Base-by-base conservation (phyloP, 106 monocot species). In the Platanthera guangdongensis region DNA sequence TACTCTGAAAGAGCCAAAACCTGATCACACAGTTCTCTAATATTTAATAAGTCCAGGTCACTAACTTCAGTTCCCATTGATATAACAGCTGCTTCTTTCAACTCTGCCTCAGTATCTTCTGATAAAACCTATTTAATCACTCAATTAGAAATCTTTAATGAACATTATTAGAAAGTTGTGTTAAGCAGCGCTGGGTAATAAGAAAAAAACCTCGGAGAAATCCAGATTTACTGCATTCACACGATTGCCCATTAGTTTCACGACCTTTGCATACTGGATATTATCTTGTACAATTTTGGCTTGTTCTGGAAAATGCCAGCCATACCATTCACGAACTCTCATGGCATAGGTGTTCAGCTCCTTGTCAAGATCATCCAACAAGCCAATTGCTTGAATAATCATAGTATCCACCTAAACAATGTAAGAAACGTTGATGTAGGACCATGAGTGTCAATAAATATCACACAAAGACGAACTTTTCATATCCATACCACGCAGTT, bases 241-340 rank as follows among this genome's bases (percentile, higher is more conserved):
- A 77, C 92, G 92, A 74, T 95, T 74, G 3, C 95, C 93, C 95
- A 95, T 95, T 62, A 95, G 72, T 78, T 95, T 92, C 18, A 95
- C 93, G 18, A 75, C 77, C 73, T 86, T 95, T 49, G 95, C 88
- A 84, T 95, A 95, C 46, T 90, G 92, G 69, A 95, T 95, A 76
- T 95, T 95, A 70, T 95, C 95, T 30, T 80, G 81, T 15, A 95
- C 79, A 71, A 95, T 95, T 70, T 92, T 95, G 47, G 92, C 82
- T 71, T 93, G 92, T 69, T 95, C 95, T 9, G 95, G 95, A 80
- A 95, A 95, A 79, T 95, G 95, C 95, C 95, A 95, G 1, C 95
- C 95, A 82, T 95, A 92, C 95, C 95, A 95, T 73, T 95, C 95
- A 50, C 95, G 95, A 73, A 95, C 90, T 78, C 95, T 93, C 95